Conservation (phyloP, 805 yeast genomes). For the Candida fluviatilis region DNA sequence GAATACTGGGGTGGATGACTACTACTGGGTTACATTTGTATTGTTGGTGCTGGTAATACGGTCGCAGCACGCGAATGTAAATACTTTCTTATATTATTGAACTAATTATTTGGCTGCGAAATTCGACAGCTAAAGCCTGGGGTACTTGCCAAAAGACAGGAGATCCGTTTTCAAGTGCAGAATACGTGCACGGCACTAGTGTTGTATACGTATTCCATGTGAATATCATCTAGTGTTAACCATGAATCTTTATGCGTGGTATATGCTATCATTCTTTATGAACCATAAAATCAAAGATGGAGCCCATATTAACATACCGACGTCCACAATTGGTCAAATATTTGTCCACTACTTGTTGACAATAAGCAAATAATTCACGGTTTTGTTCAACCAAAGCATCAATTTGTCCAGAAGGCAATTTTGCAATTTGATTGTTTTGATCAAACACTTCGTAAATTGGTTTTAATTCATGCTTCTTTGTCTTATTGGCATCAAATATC, state of each 20-base stretch:
- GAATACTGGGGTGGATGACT: too few species aligned
- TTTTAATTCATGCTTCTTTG: conserved; percentile 52
- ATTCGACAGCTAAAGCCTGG: too few species aligned
- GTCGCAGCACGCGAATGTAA: too few species aligned
- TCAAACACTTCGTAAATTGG: conserved; percentile 44
- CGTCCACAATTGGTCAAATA: conserved; percentile 82
- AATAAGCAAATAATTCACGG: conserved; percentile 51
- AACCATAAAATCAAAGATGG: conserved; percentile 64
- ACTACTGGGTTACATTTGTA: too few species aligned
- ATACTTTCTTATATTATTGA: too few species aligned
- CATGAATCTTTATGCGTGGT: not conserved
- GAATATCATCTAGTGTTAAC: not conserved
- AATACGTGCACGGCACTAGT: too few species aligned
- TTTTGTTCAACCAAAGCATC: conserved; percentile 80
- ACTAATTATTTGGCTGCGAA: too few species aligned
- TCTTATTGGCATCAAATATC: conserved; percentile 78
- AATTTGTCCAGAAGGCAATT: conserved; percentile 49
- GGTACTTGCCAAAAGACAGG: too few species aligned
- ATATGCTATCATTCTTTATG: conserved; percentile 10
- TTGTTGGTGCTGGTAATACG: too few species aligned
- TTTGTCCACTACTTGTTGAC: conserved; percentile 59
- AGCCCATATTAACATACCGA: conserved; percentile 80
- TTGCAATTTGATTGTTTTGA: conserved; percentile 20
- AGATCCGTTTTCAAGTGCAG: too few species aligned
- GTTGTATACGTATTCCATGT: too few species aligned